phyloP scores from a whole-genome alignment of 2,329 filamentous ascomycete genomes.

The Aureobasidium mangrovei region DNA sequence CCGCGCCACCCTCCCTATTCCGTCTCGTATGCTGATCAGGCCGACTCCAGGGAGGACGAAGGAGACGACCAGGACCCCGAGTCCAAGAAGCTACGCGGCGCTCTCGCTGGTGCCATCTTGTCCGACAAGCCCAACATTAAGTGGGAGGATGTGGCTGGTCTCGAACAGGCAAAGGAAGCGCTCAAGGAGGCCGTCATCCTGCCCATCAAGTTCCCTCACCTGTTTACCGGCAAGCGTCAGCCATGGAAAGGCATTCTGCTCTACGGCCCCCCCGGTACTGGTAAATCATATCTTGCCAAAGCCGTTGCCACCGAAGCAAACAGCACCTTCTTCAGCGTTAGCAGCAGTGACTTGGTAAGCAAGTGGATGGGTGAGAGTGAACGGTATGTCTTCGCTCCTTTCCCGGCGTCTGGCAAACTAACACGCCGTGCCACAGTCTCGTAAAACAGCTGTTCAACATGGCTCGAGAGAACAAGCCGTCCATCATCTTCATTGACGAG shows the following conservation, averaged over 20 bases:
- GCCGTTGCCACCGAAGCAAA: slow-evolving; percentile 97
- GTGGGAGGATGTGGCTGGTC: slow-evolving; percentile 95
- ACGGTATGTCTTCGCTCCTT: slow-evolving; percentile 50
- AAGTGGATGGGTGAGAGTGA: slow-evolving; percentile 99
- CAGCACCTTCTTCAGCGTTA: slow-evolving; percentile 98
- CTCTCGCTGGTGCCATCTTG: slow-evolving; percentile 83
- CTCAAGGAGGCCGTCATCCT: slow-evolving; percentile 95
- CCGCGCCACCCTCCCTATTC: no score
- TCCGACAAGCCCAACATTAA: slow-evolving; percentile 92
- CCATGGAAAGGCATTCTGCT: slow-evolving; percentile 97
- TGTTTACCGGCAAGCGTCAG: slow-evolving; percentile 92
- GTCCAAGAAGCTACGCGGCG: slow-evolving; percentile 87
- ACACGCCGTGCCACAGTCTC: slow-evolving; percentile 46
- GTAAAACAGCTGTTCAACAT: slow-evolving; percentile 97
- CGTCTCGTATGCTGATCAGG: background rate
- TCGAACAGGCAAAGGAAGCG: slow-evolving; percentile 91
- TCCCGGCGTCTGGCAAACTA: background rate
- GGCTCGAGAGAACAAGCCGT: slow-evolving; percentile 95
- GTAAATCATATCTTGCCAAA: slow-evolving; percentile 96
- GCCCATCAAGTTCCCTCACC: slow-evolving; percentile 94
- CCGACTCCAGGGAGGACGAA: slow-evolving; percentile 35
- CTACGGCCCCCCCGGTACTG: slow-evolving; percentile 92
- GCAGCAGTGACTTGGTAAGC: slow-evolving; percentile 91
- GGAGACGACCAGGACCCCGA: slow-evolving; percentile 74
- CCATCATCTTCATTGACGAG: slow-evolving; percentile 89